Conservation (phyloP, 306 rosid species). For the Alnus rubra region DNA sequence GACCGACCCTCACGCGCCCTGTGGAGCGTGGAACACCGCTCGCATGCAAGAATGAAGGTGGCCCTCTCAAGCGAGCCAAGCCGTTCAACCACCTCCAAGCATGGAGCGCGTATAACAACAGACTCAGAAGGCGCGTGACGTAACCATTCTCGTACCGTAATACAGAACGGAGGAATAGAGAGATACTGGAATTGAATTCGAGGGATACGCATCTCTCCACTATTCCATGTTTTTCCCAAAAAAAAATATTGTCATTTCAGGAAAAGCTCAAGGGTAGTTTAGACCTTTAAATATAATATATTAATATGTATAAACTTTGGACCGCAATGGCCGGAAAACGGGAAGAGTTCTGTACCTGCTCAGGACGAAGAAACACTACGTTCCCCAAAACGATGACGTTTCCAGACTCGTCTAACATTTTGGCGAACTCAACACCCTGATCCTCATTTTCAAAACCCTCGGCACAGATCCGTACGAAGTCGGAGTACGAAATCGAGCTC, state of each 20-base stretch:
- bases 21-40: neutral
- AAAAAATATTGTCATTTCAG: neutral
- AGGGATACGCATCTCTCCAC: too few relatives aligned
- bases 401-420: slow-evolving; percentile 68
- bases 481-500: slow-evolving; percentile 53
- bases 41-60: too few relatives aligned
- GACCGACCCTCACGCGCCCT: neutral
- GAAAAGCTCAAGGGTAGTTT: neutral
- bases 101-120: neutral
- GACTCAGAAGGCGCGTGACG: neutral
- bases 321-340: neutral
- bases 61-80: neutral
- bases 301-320: too few relatives aligned
- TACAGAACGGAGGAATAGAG: neutral
- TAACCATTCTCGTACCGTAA: neutral
- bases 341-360: slow-evolving; percentile 47
- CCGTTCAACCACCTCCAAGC: neutral
- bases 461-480: slow-evolving; percentile 56
- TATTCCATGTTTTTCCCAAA: too few relatives aligned
- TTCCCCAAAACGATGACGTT: slow-evolving; percentile 85
- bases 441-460: slow-evolving; percentile 50
- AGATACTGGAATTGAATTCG: neutral
- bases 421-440: slow-evolving; percentile 67
- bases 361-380: slow-evolving; percentile 75
- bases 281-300: neutral